A percentile compares a stretch with the other conserved stretches of the same genome.
These are phyloP conservation scores for Gymnopus androsaceus DNA, from an alignment of 1,284 basidiomycete species.

Conservation along the genomic window DNA sequence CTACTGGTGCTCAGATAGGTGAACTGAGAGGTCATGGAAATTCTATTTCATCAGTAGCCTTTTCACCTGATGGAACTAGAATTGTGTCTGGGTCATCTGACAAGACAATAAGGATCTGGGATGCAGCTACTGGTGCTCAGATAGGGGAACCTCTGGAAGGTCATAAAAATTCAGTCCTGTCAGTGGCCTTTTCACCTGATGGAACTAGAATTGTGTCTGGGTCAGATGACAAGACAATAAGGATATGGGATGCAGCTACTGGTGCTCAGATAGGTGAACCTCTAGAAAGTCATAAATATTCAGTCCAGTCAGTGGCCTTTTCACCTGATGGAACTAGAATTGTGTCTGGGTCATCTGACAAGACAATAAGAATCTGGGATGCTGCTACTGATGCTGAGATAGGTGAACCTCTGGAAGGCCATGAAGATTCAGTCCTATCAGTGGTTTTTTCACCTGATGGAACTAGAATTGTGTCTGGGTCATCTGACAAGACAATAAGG, in stretches of 20 bases:
- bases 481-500: background rate
- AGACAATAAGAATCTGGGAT: slow-evolving; percentile 1
- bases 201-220: slow-evolving; percentile 9
- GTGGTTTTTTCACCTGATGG: slow-evolving; percentile 19
- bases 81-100: background rate
- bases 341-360: slow-evolving; percentile 17
- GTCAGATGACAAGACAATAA: background rate
- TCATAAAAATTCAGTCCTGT: no score
- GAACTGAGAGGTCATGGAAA: no score
- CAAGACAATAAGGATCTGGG: background rate
- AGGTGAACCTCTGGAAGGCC: slow-evolving; percentile 6
- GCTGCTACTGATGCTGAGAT: background rate
- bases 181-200: slow-evolving; percentile 17
- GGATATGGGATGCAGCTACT: slow-evolving; percentile 5
- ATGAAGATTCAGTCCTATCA: slow-evolving; percentile 11
- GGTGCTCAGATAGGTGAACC: background rate
- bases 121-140: background rate
- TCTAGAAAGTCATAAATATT: background rate
- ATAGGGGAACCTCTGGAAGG: no score
- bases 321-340: slow-evolving; percentile 3
- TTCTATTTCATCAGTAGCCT: no score
- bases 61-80: no score
- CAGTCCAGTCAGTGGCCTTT: slow-evolving; percentile 4
- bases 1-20: no score
- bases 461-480: slow-evolving; percentile 1